phyloP scores from a whole-genome alignment of 345 rosid genomes.

The Acer campestre region DNA sequence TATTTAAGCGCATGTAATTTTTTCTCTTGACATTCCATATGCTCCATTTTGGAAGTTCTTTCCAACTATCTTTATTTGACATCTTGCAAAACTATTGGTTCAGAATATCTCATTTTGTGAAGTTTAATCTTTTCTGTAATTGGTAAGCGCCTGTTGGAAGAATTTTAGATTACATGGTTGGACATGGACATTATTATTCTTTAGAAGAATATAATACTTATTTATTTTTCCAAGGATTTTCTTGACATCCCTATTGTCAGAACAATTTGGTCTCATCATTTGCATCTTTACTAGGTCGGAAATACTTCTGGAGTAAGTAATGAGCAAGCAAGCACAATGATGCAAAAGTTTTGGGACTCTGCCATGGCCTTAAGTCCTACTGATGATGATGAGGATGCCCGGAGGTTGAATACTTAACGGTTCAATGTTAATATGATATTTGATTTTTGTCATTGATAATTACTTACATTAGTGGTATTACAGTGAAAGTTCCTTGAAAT shows the following conservation, averaged over 20 bases:
- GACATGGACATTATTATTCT: constrained; percentile 2
- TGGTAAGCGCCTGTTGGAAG: not conserved
- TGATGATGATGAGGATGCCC: constrained; percentile 84
- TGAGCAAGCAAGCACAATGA: constrained; percentile 81
- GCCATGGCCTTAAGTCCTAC: constrained; percentile 77
- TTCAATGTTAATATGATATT: constrained; percentile 8
- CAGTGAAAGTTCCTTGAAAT: constrained; percentile 89
- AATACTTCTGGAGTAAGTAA: constrained; percentile 64
- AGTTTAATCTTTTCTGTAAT: not conserved
- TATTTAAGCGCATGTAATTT: not conserved
- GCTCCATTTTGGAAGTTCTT: not conserved
- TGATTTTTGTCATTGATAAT: constrained; percentile 16
- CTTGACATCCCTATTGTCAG: not conserved
- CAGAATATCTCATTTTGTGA: not conserved
- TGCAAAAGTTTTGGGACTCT: constrained; percentile 99
- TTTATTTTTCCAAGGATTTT: not conserved
- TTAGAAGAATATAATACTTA: not conserved
- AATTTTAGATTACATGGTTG: not conserved
- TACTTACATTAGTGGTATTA: constrained; percentile 22
- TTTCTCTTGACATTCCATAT: not conserved
- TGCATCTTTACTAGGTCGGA: constrained; percentile 61
- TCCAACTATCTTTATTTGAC: not conserved
- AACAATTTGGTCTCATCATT: not conserved
- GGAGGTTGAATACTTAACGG: constrained; percentile 53
- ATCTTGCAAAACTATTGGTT: not conserved